A percentile compares a stretch with the other conserved stretches of the same genome.
Conservation (phyloP, 768 basidiomycete species). For the Rubroboletus satanas region DNA sequence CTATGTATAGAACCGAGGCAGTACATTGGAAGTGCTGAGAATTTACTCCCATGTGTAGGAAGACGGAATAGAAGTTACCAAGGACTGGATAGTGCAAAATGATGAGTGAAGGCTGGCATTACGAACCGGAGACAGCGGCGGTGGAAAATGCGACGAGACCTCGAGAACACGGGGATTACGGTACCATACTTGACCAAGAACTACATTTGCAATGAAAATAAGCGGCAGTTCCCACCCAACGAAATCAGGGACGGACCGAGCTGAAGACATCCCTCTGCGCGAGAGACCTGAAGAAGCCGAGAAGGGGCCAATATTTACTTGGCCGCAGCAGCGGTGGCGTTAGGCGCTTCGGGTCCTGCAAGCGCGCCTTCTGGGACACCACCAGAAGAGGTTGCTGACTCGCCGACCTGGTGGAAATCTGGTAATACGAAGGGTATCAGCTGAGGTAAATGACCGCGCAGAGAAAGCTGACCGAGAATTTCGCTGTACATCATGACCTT, state of each 20-base stretch:
- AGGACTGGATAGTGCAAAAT: slow-evolving; percentile 4
- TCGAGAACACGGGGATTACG: slow-evolving; percentile 6
- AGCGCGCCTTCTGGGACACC: slow-evolving; percentile 59
- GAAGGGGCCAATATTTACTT: slow-evolving; percentile 9
- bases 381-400: slow-evolving; percentile 38
- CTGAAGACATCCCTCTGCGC: slow-evolving; percentile 7
- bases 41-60: slow-evolving; percentile 8
- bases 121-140: slow-evolving; percentile 2
- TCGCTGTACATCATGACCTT: slow-evolving; percentile 99
- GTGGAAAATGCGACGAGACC: slow-evolving; percentile 4
- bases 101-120: slow-evolving; percentile 13
- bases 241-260: slow-evolving; percentile 10
- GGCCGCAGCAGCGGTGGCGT: slow-evolving; percentile 8
- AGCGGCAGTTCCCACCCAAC: neutral
- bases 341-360: slow-evolving; percentile 52
- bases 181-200: slow-evolving; percentile 17
- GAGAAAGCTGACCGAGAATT: slow-evolving; percentile 70
- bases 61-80: slow-evolving; percentile 9
- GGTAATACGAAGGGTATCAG: neutral
- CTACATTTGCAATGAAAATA: slow-evolving; percentile 1
- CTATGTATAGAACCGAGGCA: slow-evolving; percentile 6
- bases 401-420: slow-evolving; percentile 83
- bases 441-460: neutral
- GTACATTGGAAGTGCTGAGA: slow-evolving; percentile 12
- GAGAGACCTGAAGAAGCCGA: neutral